Conservation (phyloP, 768 basidiomycete genomes). For the Hydnomerulius pinastri region DNA sequence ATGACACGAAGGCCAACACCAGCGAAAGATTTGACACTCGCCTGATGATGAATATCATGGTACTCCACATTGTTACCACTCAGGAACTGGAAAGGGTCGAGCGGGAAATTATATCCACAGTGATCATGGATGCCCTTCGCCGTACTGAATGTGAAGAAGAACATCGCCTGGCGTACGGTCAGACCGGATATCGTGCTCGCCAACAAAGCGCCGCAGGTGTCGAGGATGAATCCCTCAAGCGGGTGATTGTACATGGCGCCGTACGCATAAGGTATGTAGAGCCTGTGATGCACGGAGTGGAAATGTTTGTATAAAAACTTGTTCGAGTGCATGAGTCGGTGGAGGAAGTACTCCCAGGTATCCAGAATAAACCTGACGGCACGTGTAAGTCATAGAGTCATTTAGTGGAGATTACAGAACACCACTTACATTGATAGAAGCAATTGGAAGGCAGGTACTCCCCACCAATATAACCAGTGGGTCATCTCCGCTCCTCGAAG, state of each 20-base stretch:
- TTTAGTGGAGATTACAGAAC: neutral
- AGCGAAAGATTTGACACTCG: slow-evolving; percentile 32
- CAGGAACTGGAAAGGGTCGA: slow-evolving; percentile 87
- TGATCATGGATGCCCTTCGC: slow-evolving; percentile 96
- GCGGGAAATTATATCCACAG: slow-evolving; percentile 87
- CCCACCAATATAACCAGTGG: slow-evolving; percentile 91
- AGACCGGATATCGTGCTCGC: slow-evolving; percentile 72
- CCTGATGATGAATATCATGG: slow-evolving; percentile 98
- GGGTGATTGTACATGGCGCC: slow-evolving; percentile 98
- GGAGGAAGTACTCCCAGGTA: slow-evolving; percentile 99
- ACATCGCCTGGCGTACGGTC: slow-evolving; percentile 76
- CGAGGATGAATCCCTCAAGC: slow-evolving; percentile 89
- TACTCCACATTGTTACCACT: slow-evolving; percentile 93
- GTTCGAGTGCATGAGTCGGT: slow-evolving; percentile 89
- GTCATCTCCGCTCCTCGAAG: slow-evolving; percentile 45
- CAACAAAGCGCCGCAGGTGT: slow-evolving; percentile 75
- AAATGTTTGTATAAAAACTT: slow-evolving; percentile 88
- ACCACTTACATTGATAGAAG: slow-evolving; percentile 80
- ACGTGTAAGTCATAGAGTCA: neutral
- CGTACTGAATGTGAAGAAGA: slow-evolving; percentile 83
- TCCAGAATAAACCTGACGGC: slow-evolving; percentile 91
- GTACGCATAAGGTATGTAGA: slow-evolving; percentile 96
- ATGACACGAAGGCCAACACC: no score
- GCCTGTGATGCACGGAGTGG: slow-evolving; percentile 92
- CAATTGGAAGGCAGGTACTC: slow-evolving; percentile 71